Evolutionary conservation across 208 protist genomes (phyloP).

Genomic region (Angomonas ambiguus): DNA sequence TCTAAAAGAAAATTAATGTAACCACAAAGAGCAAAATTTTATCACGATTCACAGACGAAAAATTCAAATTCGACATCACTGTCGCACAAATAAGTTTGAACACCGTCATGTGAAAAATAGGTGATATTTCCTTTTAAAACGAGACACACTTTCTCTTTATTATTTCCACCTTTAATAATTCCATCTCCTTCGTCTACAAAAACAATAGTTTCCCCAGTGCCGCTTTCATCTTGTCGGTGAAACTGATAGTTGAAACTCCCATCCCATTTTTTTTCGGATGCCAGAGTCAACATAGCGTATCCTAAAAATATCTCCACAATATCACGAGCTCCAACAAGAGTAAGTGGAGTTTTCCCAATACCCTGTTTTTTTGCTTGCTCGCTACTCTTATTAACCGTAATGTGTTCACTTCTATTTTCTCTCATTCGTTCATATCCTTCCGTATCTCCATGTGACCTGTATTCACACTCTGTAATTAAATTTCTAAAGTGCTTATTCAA

Average conservation of each 20-base stretch:
- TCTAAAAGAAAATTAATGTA: too few species aligned
- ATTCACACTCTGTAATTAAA: constrained; percentile 16
- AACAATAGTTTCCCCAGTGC: background rate
- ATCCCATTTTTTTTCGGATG: constrained; percentile 15
- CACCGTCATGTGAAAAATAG: background rate
- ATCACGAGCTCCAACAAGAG: constrained; percentile 61
- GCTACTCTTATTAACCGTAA: constrained; percentile 1
- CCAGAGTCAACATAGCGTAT: constrained; percentile 19
- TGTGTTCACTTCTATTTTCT: background rate
- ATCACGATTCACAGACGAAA: background rate
- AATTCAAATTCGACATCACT: constrained; percentile 6
- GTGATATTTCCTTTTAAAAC: constrained; percentile 6
- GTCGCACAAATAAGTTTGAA: background rate
- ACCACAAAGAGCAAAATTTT: background rate
- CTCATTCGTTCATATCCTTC: constrained; percentile 18
- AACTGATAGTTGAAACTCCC: constrained; percentile 22
- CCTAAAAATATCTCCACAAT: constrained; percentile 74
- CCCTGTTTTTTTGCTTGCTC: constrained; percentile 52
- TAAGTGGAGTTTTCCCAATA: constrained; percentile 30
- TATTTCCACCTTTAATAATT: background rate
- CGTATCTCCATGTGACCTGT: constrained; percentile 15
- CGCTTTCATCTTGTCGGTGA: background rate
- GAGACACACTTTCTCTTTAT: background rate
- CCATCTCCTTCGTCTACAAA: constrained; percentile 8
- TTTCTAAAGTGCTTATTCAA: constrained; percentile 11